phyloP scores from a whole-genome alignment of 179 eudicot species.

The Actinidia arguta region DNA sequence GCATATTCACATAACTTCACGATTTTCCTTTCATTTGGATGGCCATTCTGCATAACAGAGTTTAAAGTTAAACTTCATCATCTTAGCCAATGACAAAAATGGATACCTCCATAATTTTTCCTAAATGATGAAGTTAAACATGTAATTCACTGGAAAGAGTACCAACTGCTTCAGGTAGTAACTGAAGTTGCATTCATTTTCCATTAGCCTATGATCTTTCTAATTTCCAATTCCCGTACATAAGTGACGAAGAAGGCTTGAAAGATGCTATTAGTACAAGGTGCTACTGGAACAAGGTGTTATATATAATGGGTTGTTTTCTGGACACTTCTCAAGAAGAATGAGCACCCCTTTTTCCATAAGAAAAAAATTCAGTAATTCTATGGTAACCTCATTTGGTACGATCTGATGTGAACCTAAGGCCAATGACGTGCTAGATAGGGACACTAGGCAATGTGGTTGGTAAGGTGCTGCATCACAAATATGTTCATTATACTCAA shows the following conservation, averaged over 20 bases:
- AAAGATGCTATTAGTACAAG: not conserved
- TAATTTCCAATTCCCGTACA: not conserved
- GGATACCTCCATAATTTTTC: not conserved
- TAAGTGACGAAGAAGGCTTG: not conserved
- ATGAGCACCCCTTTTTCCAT: not conserved
- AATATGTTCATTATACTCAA: not conserved
- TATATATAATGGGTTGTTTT: not conserved
- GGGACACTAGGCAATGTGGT: too few species aligned
- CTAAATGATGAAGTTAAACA: not conserved
- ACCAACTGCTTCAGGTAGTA: not conserved
- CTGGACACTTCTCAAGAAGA: not conserved
- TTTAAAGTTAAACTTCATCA: not conserved
- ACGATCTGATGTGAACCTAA: too few species aligned
- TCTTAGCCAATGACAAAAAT: not conserved
- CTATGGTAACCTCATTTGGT: too few species aligned
- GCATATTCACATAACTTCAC: constrained; percentile 98
- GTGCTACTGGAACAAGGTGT: not conserved
- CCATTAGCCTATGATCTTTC: not conserved
- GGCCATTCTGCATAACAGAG: constrained; percentile 57
- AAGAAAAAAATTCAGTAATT: too few species aligned
- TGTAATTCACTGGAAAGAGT: not conserved
- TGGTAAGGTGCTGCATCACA: too few species aligned
- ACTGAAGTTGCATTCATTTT: not conserved
- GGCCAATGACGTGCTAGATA: too few species aligned
- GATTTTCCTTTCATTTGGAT: constrained; percentile 77